These are phyloP conservation scores for Aspergillus nanangensis DNA, from an alignment of 495 filamentous ascomycete genomes.

Conservation along the genomic window DNA sequence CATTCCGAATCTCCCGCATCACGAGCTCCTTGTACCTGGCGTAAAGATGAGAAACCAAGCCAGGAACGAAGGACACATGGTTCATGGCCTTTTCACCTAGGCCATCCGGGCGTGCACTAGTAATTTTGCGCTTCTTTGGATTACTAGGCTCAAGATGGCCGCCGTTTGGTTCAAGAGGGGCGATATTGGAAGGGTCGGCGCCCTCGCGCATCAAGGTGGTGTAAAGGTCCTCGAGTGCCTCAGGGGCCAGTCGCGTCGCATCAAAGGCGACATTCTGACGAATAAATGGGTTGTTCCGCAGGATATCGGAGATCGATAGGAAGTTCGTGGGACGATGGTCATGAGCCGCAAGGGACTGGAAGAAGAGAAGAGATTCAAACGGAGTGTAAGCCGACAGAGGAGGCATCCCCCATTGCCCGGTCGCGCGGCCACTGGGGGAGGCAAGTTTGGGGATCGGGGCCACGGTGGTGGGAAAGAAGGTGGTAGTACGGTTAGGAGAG, in stretches of 20 bases:
- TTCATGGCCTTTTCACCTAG: slow-evolving; percentile 60
- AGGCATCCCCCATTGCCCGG: slow-evolving; percentile 50
- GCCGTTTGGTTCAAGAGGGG: slow-evolving; percentile 22
- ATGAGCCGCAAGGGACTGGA: slow-evolving; percentile 71
- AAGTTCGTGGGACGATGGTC: slow-evolving; percentile 65
- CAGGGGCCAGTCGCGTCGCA: slow-evolving; percentile 66
- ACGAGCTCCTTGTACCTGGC: slow-evolving; percentile 64
- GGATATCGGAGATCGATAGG: slow-evolving; percentile 62
- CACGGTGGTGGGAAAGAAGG: slow-evolving; percentile 28
- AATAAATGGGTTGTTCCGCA: slow-evolving; percentile 67
- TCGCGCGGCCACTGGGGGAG: slow-evolving; percentile 38
- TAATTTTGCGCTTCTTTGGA: slow-evolving; percentile 70
- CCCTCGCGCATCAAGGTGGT: slow-evolving; percentile 73
- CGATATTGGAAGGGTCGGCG: slow-evolving; percentile 26
- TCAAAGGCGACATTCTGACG: slow-evolving; percentile 65
- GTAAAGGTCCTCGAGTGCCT: slow-evolving; percentile 74
- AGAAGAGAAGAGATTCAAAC: slow-evolving; percentile 84
- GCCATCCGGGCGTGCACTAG: slow-evolving; percentile 54
- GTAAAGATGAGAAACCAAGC: slow-evolving; percentile 68
- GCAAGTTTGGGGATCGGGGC: slow-evolving; percentile 36
- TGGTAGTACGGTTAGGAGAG: slow-evolving; percentile 12
- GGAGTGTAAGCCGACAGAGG: slow-evolving; percentile 67
- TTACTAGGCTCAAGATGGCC: slow-evolving; percentile 31
- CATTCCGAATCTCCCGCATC: slow-evolving; percentile 63
- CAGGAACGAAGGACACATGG: slow-evolving; percentile 61